A percentile compares a stretch with the other conserved stretches of the same genome.
Conservation (phyloP, 2,329 filamentous ascomycete species). For the Pseudopithomyces maydicus region DNA sequence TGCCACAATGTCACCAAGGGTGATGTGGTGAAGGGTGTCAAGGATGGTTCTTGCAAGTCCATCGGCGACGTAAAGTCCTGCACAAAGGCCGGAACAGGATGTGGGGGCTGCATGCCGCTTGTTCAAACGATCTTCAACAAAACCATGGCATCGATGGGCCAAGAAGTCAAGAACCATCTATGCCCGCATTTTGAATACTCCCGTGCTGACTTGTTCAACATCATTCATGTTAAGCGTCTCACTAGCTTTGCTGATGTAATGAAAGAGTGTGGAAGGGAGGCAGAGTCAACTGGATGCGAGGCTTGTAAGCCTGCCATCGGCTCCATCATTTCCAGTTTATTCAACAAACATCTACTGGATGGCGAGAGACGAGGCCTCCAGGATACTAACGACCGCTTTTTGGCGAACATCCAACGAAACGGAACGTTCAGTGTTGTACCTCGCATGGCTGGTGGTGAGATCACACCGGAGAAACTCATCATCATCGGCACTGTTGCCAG, state of each 20-base stretch:
- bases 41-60: slow-evolving; percentile 79
- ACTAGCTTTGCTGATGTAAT: slow-evolving; percentile 77
- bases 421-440: slow-evolving; percentile 90
- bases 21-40: slow-evolving; percentile 73
- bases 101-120: slow-evolving; percentile 87
- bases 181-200: slow-evolving; percentile 85
- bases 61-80: slow-evolving; percentile 84
- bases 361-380: slow-evolving; percentile 74
- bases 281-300: slow-evolving; percentile 79
- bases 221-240: slow-evolving; percentile 80
- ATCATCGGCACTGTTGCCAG: slow-evolving; percentile 83
- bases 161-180: slow-evolving; percentile 84
- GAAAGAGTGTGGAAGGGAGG: slow-evolving; percentile 74
- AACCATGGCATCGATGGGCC: slow-evolving; percentile 82
- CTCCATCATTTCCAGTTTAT: slow-evolving; percentile 80
- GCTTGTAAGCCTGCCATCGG: slow-evolving; percentile 82
- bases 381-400: slow-evolving; percentile 87
- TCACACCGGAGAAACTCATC: slow-evolving; percentile 84
- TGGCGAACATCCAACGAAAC: slow-evolving; percentile 90
- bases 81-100: slow-evolving; percentile 90
- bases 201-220: slow-evolving; percentile 87
- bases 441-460: slow-evolving; percentile 81
- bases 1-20: slow-evolving; percentile 93
- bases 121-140: slow-evolving; percentile 90
- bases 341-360: slow-evolving; percentile 83